Conservation (phyloP, 768 basidiomycete species). For the Lentinus tigrinus region DNA sequence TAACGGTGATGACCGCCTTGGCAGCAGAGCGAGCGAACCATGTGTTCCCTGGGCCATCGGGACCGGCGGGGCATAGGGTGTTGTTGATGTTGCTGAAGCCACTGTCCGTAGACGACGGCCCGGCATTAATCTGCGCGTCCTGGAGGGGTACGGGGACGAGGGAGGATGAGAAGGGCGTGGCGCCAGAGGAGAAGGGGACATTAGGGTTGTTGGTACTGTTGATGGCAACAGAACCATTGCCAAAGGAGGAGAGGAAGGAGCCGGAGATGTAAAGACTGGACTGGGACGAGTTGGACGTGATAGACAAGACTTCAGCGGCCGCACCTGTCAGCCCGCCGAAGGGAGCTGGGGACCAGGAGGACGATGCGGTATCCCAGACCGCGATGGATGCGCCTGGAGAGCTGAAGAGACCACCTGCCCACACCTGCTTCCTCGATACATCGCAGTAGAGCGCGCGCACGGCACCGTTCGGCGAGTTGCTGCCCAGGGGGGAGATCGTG, state of each 20-base stretch:
- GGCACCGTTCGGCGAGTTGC: conserved; percentile 69
- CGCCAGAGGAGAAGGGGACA: conserved; percentile 77
- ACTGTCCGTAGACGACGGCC: conserved; percentile 59
- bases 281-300: conserved; percentile 69
- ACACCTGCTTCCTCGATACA: conserved; percentile 56
- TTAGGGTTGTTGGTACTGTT: conserved; percentile 82
- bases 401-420: conserved; percentile 78
- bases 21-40: conserved; percentile 83
- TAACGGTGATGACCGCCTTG: conserved; percentile 71
- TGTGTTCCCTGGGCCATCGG: conserved; percentile 73
- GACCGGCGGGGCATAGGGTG: conserved; percentile 85
- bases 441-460: conserved; percentile 83
- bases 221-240: conserved; percentile 46
- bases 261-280: conserved; percentile 85
- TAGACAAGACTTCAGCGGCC: conserved; percentile 67
- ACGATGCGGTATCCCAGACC: conserved; percentile 61
- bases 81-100: conserved; percentile 63
- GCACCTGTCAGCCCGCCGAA: conserved; percentile 82
- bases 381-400: conserved; percentile 69
- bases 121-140: conserved; percentile 54
- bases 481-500: conserved; percentile 61
- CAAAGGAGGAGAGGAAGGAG: conserved; percentile 77
- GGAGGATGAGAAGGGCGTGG: conserved; percentile 85
- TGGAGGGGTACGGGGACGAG: conserved; percentile 77
- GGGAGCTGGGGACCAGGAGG: conserved; percentile 73